Percentiles rank a stretch among this genome's conserved stretches.
phyloP scores from a whole-genome alignment of 805 yeast species.

The Metschnikowia peoriensis region DNA sequence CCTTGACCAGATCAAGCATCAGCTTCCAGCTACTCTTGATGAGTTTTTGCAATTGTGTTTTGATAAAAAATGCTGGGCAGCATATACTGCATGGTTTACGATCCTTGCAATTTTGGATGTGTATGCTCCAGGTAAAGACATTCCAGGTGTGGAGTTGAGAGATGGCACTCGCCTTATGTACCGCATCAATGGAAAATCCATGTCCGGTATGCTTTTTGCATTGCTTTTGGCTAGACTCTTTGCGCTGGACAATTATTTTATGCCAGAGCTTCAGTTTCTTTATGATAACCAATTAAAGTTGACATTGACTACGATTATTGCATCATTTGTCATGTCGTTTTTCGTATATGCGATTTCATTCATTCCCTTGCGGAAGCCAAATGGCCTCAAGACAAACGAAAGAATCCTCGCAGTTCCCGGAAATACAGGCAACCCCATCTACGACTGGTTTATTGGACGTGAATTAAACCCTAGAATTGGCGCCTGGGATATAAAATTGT shows the following conservation, averaged over 20 bases:
- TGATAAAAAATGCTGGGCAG: constrained; percentile 53
- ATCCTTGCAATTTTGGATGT: constrained; percentile 63
- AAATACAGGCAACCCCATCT: constrained; percentile 68
- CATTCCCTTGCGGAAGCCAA: constrained; percentile 49
- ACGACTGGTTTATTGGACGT: constrained; percentile 97
- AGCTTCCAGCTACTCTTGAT: constrained; percentile 29
- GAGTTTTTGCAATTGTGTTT: constrained; percentile 33
- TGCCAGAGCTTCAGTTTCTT: constrained; percentile 80
- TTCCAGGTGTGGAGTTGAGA: constrained; percentile 68
- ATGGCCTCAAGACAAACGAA: constrained; percentile 58
- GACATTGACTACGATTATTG: constrained; percentile 58
- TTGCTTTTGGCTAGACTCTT: constrained; percentile 52
- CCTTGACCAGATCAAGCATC: constrained; percentile 32
- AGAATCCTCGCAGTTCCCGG: constrained; percentile 83
- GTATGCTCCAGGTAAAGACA: constrained; percentile 60
- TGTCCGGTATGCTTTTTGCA: constrained; percentile 41
- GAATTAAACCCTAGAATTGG: constrained; percentile 92
- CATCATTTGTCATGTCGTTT: constrained; percentile 60
- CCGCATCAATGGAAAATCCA: constrained; percentile 75
- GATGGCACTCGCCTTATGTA: constrained; percentile 72
- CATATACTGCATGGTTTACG: constrained; percentile 71
- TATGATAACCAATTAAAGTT: constrained; percentile 68
- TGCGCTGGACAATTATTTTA: constrained; percentile 43
- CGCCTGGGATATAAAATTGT: constrained; percentile 80
- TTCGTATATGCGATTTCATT: constrained; percentile 70